These are phyloP conservation scores for Parafenestella ontariensis DNA, from an alignment of 2,329 filamentous ascomycete species.

Conservation along the genomic window DNA sequence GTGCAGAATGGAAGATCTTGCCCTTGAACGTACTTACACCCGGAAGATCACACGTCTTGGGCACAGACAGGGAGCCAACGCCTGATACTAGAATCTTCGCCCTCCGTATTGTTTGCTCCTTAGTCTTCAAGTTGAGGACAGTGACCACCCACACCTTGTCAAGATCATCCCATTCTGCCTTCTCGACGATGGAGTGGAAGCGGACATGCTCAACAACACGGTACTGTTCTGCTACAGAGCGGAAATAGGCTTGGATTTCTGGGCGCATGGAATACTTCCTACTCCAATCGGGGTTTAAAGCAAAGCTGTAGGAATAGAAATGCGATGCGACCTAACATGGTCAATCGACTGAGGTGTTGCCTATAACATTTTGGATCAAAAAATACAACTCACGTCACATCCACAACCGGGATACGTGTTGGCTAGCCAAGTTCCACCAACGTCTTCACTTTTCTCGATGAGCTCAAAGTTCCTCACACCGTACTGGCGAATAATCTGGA, in stretches of 20 bases:
- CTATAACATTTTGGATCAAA: neutral
- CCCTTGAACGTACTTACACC: conserved; percentile 56
- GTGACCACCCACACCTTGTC: conserved; percentile 49
- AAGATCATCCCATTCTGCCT: conserved; percentile 54
- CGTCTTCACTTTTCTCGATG: conserved; percentile 53
- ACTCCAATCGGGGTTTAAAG: conserved; percentile 65
- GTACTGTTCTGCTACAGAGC: conserved; percentile 41
- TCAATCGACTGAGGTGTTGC: neutral
- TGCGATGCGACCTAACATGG: conserved; percentile 49
- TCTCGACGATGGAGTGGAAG: conserved; percentile 53
- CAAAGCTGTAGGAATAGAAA: conserved; percentile 69
- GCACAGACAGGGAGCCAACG: conserved; percentile 39
- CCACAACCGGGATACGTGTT: conserved; percentile 46
- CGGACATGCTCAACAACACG: conserved; percentile 53
- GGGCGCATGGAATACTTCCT: conserved; percentile 62
- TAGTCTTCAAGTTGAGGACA: conserved; percentile 29
- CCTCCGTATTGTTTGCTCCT: conserved; percentile 24
- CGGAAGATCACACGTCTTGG: conserved; percentile 49
- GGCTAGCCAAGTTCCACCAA: conserved; percentile 43
- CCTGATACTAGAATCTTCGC: conserved; percentile 38
- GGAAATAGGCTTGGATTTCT: conserved; percentile 65
- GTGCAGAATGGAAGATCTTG: conserved; percentile 40
- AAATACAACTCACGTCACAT: conserved; percentile 35
- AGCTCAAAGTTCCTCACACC: conserved; percentile 51
- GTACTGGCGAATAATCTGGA: conserved; percentile 53